Evolutionary conservation across 1,284 basidiomycete species (phyloP).

Genomic region (Peniophora sp.): DNA sequence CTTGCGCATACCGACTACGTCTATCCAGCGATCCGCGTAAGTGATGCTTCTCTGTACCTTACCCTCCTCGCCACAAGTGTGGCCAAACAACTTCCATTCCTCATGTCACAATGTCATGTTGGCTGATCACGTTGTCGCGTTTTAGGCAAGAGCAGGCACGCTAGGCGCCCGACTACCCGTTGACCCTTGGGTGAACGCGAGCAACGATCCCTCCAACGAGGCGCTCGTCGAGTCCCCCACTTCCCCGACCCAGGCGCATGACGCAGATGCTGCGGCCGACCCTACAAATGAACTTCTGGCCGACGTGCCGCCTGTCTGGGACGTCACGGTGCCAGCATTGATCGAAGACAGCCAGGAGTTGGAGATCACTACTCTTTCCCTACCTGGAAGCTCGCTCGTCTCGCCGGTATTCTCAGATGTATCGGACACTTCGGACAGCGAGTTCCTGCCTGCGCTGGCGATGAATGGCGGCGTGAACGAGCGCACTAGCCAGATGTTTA

Average conservation of each 20-base stretch:
- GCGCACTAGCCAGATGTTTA: conserved; percentile 7
- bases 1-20: conserved; percentile 49
- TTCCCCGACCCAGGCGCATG: background rate
- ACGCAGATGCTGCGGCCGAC: background rate
- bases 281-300: background rate
- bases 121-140: background rate
- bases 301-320: background rate
- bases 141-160: conserved; percentile 46
- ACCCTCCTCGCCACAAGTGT: background rate
- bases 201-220: no score
- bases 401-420: no score
- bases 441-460: conserved; percentile 3
- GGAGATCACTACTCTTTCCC: no score
- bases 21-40: conserved; percentile 44
- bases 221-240: no score
- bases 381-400: no score
- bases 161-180: conserved; percentile 53
- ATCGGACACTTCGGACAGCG: no score
- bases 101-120: background rate
- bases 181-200: conserved; percentile 46
- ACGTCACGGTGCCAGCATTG: no score
- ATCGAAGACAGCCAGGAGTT: no score
- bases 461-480: conserved; percentile 1
- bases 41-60: background rate
- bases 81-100: no score